Percentiles rank a stretch among this genome's conserved stretches.
These are phyloP conservation scores for Mollisiaceae sp. DNA, from an alignment of 2,329 filamentous ascomycete species.

Conservation along the genomic window DNA sequence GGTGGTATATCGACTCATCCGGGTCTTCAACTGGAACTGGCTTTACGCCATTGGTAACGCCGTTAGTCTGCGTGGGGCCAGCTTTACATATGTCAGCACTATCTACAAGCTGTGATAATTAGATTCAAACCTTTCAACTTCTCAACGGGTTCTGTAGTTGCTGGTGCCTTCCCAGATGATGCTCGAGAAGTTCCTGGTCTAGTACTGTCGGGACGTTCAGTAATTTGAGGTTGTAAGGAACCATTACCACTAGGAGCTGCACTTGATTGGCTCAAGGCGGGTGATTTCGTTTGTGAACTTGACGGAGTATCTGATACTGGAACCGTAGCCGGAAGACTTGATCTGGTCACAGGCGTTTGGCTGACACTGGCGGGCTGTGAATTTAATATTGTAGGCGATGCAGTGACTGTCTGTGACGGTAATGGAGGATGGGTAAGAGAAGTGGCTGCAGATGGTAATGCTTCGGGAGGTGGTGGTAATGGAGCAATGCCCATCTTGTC, in stretches of 20 bases:
- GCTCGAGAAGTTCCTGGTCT: conserved; percentile 35
- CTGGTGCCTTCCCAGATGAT: conserved; percentile 41
- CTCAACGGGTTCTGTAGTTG: conserved; percentile 50
- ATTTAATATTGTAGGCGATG: conserved; percentile 57
- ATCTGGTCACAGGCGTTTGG: conserved; percentile 45
- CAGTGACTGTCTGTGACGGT: conserved; percentile 55
- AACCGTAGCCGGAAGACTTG: conserved; percentile 42
- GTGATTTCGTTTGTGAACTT: conserved; percentile 55
- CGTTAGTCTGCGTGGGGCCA: conserved; percentile 52
- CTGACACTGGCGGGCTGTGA: conserved; percentile 50
- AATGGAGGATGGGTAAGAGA: conserved; percentile 39
- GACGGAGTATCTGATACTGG: conserved; percentile 47
- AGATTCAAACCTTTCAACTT: conserved; percentile 50
- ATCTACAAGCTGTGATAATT: conserved; percentile 17
- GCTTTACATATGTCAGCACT: conserved; percentile 31
- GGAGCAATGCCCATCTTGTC: conserved; percentile 94
- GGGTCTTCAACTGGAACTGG: conserved; percentile 45
- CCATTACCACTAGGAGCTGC: conserved; percentile 48
- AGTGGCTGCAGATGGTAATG: conserved; percentile 55
- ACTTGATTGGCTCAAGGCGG: conserved; percentile 52
- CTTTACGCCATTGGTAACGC: conserved; percentile 58
- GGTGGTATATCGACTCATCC: conserved; percentile 89
- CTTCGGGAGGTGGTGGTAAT: conserved; percentile 84
- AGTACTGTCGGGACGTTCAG: conserved; percentile 50
- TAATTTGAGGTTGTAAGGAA: conserved; percentile 48